These are phyloP conservation scores for Nothophaeocryptopus gaeumannii DNA, from an alignment of 2,329 filamentous ascomycete genomes.

Conservation along the genomic window DNA sequence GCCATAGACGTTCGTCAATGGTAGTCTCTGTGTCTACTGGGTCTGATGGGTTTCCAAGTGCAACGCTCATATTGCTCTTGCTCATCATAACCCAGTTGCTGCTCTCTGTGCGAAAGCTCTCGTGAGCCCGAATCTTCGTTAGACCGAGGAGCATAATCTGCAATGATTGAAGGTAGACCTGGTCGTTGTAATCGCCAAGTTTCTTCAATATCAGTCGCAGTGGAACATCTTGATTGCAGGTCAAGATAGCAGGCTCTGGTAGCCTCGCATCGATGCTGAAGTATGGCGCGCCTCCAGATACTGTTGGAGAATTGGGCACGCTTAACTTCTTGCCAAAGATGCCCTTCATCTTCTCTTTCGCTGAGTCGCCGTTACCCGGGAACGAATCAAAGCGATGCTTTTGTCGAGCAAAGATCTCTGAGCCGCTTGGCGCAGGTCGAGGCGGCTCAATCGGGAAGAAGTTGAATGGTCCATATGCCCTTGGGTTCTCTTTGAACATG, in stretches of 20 bases:
- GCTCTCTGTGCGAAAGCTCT: constrained; percentile 66
- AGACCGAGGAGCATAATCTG: constrained; percentile 79
- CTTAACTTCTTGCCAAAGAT: constrained; percentile 53
- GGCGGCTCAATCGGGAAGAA: constrained; percentile 93
- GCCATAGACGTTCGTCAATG: constrained; percentile 67
- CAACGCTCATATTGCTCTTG: constrained; percentile 67
- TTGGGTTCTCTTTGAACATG: constrained; percentile 86
- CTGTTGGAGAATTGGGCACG: constrained; percentile 18
- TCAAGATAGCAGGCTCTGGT: constrained; percentile 82
- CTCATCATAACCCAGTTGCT: constrained; percentile 74
- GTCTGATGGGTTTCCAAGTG: constrained; percentile 59
- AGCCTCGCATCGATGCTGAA: constrained; percentile 80
- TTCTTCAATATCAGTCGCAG: constrained; percentile 78
- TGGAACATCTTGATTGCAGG: constrained; percentile 82
- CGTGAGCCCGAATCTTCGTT: constrained; percentile 76
- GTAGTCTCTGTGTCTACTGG: constrained; percentile 53
- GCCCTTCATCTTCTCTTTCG: constrained; percentile 53
- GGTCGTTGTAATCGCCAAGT: constrained; percentile 64
- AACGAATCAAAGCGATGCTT: constrained; percentile 56
- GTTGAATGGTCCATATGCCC: constrained; percentile 64
- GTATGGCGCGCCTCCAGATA: constrained; percentile 45
- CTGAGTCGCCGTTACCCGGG: constrained; percentile 20
- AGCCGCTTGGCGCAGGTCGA: constrained; percentile 61
- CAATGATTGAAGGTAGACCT: constrained; percentile 71
- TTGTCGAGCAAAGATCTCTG: constrained; percentile 81